Base-by-base conservation (phyloP, 805 yeast genomes). In the Phaffomyces thermotolerans region DNA sequence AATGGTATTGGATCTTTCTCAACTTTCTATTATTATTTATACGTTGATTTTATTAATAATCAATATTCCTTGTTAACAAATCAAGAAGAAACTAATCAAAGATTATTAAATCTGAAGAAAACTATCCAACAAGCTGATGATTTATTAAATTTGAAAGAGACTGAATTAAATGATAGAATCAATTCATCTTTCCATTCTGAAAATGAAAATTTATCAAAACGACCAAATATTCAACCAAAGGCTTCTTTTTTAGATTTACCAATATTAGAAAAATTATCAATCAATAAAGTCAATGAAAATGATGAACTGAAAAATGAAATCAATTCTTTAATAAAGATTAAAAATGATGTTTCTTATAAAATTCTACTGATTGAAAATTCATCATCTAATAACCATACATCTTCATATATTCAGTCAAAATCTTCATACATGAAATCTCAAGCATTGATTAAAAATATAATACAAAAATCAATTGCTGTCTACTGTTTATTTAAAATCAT, bases 401-500 rank as follows among this genome's bases (percentile, higher is more conserved):
- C 14, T 15, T 22, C 37, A 9, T 40, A 40, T 25, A 18, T 37
- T 4, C 27, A 36, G 8, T 17, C 33, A 12, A 37, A 24, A n/a
- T 32, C 38, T 9, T 24, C 36, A n/a, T n/a, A 31, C 12, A 36
- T 25, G 7, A 29, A 34, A 10, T 35, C 41, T 6, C 40, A 42
- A 34, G 20, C 33, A 27, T 36, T 41, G 18, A 33, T 42, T 14
- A 15, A 29, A 34, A 35, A 23, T 5, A 4, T 43, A 14, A 12
- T 41, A 15, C 32, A 36, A 13, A 44, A 42, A 9, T 12, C 42
- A 5, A 55, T 68, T 37, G 48, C 66, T 6, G 38, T 65, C 7
- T 68, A 67, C 37, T 68, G 72, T 54, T 24, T 60, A 7, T 64
- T 66, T 43, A 68, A 65, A 51, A 47, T 67, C 4, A 33, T 53